Conservation (phyloP, 768 basidiomycete species). For the Psilocybe sp. region DNA sequence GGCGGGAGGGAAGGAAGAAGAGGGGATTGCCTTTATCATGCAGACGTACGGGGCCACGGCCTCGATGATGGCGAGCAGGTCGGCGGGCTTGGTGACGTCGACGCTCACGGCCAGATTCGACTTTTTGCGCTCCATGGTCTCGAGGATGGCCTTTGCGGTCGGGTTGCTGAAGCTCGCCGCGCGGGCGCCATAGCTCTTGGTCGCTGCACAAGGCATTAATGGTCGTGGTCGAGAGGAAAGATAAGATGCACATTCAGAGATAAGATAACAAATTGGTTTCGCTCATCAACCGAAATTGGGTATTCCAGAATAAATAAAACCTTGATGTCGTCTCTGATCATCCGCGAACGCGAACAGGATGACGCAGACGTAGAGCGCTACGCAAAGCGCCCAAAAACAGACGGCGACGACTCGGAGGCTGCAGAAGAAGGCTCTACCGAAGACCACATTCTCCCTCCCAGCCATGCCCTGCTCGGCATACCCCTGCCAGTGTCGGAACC, state of each 20-base stretch:
- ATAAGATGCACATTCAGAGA: constrained; percentile 1
- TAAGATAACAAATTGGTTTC: constrained; percentile 14
- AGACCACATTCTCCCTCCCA: constrained; percentile 62
- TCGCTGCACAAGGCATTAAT: constrained; percentile 19
- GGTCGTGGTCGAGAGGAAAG: constrained; percentile 7
- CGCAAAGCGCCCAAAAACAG: constrained; percentile 42
- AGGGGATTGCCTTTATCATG: constrained; percentile 78
- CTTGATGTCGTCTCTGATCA: constrained; percentile 27
- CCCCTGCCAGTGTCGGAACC: constrained; percentile 46
- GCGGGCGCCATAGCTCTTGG: constrained; percentile 61
- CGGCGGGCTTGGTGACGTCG: constrained; percentile 78
- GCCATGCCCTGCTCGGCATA: constrained; percentile 66
- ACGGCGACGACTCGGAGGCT: constrained; percentile 16
- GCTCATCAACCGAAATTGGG: neutral
- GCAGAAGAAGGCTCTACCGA: constrained; percentile 10
- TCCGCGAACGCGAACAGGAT: constrained; percentile 53
- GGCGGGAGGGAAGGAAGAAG: constrained; percentile 7
- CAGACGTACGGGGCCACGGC: constrained; percentile 87
- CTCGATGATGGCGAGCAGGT: constrained; percentile 84
- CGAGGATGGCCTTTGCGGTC: constrained; percentile 74
- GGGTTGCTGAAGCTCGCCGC: constrained; percentile 62
- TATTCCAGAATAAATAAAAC: neutral
- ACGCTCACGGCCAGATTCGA: constrained; percentile 95
- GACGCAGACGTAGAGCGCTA: constrained; percentile 41
- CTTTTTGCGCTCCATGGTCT: constrained; percentile 81